Evolutionary conservation across 2,329 filamentous ascomycete genomes (phyloP), one percentile per base, ranked within the genome.

Genomic region (Cladosporium sp.): DNA sequence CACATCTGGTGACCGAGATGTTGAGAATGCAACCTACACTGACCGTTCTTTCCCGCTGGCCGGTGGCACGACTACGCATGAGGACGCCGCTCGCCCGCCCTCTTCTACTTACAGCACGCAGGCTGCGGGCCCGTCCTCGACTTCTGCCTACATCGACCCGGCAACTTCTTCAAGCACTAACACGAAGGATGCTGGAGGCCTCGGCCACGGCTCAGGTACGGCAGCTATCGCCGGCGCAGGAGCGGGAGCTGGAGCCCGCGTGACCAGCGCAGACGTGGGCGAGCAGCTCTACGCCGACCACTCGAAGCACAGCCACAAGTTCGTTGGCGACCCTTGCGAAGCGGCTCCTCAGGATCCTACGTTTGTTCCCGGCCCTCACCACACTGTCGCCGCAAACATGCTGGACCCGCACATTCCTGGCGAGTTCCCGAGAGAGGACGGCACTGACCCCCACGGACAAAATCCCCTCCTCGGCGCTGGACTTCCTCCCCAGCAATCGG

Each of bases 341-440:
- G 19, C 43, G 11, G 53, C 54, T 3, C 46, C 50, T n/a, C 44
- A 55, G 28, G n/a, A 52, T n/a, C 38, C 8, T 31, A 46, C 37
- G 42, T 59, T 63, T 42, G 57, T 55, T 13, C 42, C 52, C n/a
- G 66, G 67, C 7, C 65, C 66, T 18, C 66, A 69, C 46, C 37
- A 50, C 19, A 70, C 56, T 50, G 63, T 58, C 50, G 65, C 61
- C 3, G 66, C 61, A 1, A 67, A 68, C 52, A 49, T 50, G 33
- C 61, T 70, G 14, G 70, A 70, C 48, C 70, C 71, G 6, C 61
- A 67, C 34, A 59, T 69, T 6, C 62, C 64, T 32, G 65, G 64
- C 40, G 64, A 64, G 46, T 67, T 63, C 40, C 65, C 65, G 3
- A 55, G 43, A 4, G 63, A 61, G 16, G 54, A 49, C 34, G 61